phyloP scores from a whole-genome alignment of 257 asterid species.

The Verbascum thapsus region DNA sequence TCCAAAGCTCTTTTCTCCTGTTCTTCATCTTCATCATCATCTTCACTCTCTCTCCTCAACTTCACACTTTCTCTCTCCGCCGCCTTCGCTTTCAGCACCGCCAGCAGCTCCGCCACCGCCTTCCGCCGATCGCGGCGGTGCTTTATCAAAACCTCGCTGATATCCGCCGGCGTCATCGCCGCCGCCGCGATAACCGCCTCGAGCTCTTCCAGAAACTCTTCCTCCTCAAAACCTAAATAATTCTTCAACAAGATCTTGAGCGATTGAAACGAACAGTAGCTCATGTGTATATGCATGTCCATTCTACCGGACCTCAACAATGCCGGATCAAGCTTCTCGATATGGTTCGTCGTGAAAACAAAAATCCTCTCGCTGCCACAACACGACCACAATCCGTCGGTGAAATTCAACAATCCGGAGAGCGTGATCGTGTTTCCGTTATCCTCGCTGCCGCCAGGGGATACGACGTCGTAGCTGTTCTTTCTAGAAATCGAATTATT shows the following conservation, averaged over 20 bases:
- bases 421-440: conserved; percentile 74
- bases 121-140: conserved; percentile 58
- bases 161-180: conserved; percentile 91
- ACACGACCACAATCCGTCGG: conserved; percentile 96
- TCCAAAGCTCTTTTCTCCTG: conserved; percentile 61
- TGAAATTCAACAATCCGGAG: conserved; percentile 84
- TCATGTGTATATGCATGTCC: conserved; percentile 97
- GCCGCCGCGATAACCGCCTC: conserved; percentile 55
- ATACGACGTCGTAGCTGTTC: conserved; percentile 20
- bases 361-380: conserved; percentile 94
- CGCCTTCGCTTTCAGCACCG: conserved; percentile 47
- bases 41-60: no score
- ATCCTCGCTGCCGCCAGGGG: conserved; percentile 33
- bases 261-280: conserved; percentile 64
- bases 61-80: no score
- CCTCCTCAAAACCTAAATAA: conserved; percentile 57
- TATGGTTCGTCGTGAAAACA: conserved; percentile 90
- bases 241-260: conserved; percentile 73
- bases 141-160: conserved; percentile 83
- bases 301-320: conserved; percentile 87
- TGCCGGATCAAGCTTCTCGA: conserved; percentile 95
- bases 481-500: conserved; percentile 23
- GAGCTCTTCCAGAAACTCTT: conserved; percentile 41
- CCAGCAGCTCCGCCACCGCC: conserved; percentile 64
- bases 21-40: conserved; percentile 28